Conservation (phyloP, 345 rosid species). For the Excoecaria cochinchinensis region DNA sequence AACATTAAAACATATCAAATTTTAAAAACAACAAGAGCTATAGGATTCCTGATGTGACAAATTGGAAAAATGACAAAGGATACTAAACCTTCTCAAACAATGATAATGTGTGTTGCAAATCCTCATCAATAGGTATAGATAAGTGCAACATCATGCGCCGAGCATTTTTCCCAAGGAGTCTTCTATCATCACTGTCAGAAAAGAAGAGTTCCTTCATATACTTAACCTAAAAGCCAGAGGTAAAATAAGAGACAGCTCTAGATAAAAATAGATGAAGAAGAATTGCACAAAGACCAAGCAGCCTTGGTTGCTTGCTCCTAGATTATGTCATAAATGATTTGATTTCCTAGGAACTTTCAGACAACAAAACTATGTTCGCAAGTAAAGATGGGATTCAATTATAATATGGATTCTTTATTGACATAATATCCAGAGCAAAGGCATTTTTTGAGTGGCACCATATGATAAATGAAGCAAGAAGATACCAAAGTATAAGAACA, state of each 20-base stretch:
- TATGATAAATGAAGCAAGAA: not conserved
- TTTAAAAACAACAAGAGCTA: not conserved
- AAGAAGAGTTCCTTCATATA: slow-evolving; percentile 75
- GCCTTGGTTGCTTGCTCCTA: not conserved
- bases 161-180: slow-evolving; percentile 51
- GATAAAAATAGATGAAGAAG: slow-evolving; percentile 3
- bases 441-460: not conserved
- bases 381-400: not conserved
- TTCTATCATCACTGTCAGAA: slow-evolving; percentile 59
- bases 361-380: not conserved
- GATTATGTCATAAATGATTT: not conserved
- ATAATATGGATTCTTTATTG: not conserved
- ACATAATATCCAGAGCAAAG: not conserved
- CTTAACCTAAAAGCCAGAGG: slow-evolving; percentile 72
- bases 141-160: slow-evolving; percentile 71
- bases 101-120: slow-evolving; percentile 79
- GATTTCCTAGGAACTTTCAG: not conserved
- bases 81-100: slow-evolving; percentile 78
- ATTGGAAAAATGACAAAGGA: not conserved
- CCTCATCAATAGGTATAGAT: slow-evolving; percentile 76
- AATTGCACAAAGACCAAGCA: not conserved
- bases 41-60: not conserved
- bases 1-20: not conserved
- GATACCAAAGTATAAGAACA: slow-evolving; percentile 4
- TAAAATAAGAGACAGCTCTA: slow-evolving; percentile 43